Conservation (phyloP, 805 yeast species). For the Yarrowia sp. region DNA sequence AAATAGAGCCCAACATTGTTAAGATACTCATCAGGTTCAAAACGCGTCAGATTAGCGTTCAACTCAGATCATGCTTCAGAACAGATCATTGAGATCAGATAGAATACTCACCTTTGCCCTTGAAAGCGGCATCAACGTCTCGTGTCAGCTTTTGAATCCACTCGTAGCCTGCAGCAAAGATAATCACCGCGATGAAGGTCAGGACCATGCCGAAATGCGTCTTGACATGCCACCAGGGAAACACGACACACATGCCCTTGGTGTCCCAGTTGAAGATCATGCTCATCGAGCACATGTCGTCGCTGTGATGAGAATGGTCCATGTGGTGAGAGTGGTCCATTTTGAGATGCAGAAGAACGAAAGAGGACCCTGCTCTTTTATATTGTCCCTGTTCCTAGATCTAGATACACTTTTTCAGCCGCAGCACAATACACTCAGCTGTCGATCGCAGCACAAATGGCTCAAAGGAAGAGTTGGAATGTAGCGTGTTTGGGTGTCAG, state of each 20-base stretch:
- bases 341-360: too few relatives aligned
- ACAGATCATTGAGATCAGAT: too few relatives aligned
- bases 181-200: conserved; percentile 50
- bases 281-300: conserved; percentile 30
- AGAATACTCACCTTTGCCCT: conserved; percentile 5
- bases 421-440: neutral
- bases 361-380: neutral
- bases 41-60: too few relatives aligned
- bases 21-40: too few relatives aligned
- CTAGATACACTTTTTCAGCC: neutral
- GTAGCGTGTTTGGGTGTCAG: too few relatives aligned
- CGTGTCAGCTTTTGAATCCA: conserved; percentile 43
- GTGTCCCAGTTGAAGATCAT: conserved; percentile 83
- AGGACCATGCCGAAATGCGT: conserved; percentile 51
- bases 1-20: too few relatives aligned
- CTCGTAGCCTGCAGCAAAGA: conserved; percentile 60
- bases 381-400: neutral
- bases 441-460: neutral
- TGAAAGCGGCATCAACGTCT: conserved; percentile 26
- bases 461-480: neutral
- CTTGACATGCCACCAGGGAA: conserved; percentile 76
- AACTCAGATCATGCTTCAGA: too few relatives aligned
- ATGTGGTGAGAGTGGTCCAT: conserved; percentile 22
- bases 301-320: conserved; percentile 28
- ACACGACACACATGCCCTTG: conserved; percentile 67